Evolutionary conservation across 352 stramenopile species (phyloP), one percentile per base, ranked within the genome.

Genomic region (Pythium rishiriense): DNA sequence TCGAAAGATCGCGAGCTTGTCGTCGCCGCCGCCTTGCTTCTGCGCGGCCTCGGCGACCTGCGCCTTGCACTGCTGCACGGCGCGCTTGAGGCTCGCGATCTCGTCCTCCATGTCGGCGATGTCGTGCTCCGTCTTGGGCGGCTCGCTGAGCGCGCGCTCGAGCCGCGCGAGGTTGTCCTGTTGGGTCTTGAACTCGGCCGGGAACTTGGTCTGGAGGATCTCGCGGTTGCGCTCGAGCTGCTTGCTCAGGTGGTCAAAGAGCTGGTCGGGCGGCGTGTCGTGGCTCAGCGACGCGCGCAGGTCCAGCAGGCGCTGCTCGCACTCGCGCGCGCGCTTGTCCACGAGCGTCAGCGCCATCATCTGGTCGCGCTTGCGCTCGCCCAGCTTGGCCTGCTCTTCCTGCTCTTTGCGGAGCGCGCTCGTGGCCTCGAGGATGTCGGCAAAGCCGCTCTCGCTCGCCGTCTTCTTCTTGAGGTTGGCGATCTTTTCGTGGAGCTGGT

Each of bases 301-400:
- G 19, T 96, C 85, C 37, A 81, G 67, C 11, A 97, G 69, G 25
- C 87, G 78, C 28, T 81, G 75, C 58, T 91, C 78, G 53, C 75
- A 79, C 68, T 98, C 83, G 57, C 76, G 70, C 14, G 86, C 74
- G 15, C 83, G 78, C 57, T 88, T 88, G 68, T 98, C 89, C 9
- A 92, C 83, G 50, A 94, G 64, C 19, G 93, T 85, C 22, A 98
- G 72, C 29, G 75, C 75, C 67, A 92, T 79, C 66, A 96, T 79
- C 65, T 98, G 94, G 58, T 98, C 90, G 15, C 77, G 72, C 69
- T 95, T 88, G 55, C 94, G 81, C 41, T 98, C 92, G 11, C 78
- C 73, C 17, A 98, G 82, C 58, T 96, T 95, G 26, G 93, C 87
- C 51, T 98, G 89, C 52, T 98, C 91, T 74, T 98, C 96, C 71